Percentiles rank a stretch among this genome's conserved stretches.
phyloP scores from a whole-genome alignment of 306 rosid genomes.

The Cercis canadensis region DNA sequence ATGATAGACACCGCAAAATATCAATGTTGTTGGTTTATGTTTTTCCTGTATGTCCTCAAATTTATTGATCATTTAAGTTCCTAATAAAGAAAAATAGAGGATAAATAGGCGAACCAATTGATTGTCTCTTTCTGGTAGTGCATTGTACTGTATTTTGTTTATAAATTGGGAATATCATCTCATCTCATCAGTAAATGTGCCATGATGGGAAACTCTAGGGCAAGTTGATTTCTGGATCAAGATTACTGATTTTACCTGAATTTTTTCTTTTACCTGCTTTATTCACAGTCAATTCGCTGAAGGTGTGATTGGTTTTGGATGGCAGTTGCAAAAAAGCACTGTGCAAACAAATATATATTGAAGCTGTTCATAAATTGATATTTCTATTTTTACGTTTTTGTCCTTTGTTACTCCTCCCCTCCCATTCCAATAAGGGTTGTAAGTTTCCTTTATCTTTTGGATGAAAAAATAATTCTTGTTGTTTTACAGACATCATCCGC shows the following conservation, averaged over 20 bases:
- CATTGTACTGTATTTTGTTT: conserved; percentile 16
- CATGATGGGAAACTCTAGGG: neutral
- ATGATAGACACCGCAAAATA: neutral
- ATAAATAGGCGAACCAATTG: neutral
- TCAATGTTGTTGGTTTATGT: too few species aligned
- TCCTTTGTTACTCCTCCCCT: neutral
- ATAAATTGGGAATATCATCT: neutral
- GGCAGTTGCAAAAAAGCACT: neutral
- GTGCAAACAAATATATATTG: too few species aligned
- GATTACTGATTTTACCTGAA: conserved; percentile 1
- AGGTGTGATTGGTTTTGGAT: conserved; percentile 10
- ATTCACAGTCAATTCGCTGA: neutral
- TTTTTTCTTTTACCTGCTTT: neutral
- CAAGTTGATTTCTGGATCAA: neutral
- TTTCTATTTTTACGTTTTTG: neutral
- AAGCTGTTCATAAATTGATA: too few species aligned
- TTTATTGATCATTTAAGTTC: neutral
- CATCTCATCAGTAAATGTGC: neutral
- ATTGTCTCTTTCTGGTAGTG: neutral
- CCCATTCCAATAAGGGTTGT: neutral
- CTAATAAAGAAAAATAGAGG: neutral
- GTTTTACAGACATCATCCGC: conserved; percentile 76
- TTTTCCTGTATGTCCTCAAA: neutral
- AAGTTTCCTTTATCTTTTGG: conserved; percentile 6
- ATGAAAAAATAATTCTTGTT: conserved; percentile 12